phyloP scores from a whole-genome alignment of 768 basidiomycete genomes.

The Leccinum truebloodii region DNA sequence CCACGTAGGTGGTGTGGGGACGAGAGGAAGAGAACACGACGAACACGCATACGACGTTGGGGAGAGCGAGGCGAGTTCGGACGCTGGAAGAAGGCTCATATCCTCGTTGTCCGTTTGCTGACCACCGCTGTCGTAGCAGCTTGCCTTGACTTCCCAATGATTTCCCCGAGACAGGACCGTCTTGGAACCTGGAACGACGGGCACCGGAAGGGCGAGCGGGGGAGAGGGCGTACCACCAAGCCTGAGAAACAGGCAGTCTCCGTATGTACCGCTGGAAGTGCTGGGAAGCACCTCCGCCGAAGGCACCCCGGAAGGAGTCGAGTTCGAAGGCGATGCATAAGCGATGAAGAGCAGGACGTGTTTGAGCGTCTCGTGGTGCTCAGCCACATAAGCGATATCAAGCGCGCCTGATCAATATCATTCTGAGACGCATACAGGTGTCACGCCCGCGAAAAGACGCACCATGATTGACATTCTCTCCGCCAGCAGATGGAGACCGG shows the following conservation, averaged over 20 bases:
- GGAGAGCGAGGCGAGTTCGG: conserved; percentile 52
- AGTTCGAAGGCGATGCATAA: conserved; percentile 9
- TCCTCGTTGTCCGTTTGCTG: conserved; percentile 29
- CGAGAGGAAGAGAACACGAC: conserved; percentile 75
- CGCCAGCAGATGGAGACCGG: conserved; percentile 16
- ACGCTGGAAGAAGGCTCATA: conserved; percentile 62
- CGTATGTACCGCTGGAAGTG: conserved; percentile 38
- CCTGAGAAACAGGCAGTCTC: conserved; percentile 63
- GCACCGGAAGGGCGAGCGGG: conserved; percentile 56
- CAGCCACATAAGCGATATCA: conserved; percentile 57
- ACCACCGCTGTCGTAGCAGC: conserved; percentile 30
- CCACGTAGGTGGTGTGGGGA: conserved; percentile 48
- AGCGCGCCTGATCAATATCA: conserved; percentile 28
- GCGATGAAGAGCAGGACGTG: conserved; percentile 77
- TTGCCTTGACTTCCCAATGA: conserved; percentile 75
- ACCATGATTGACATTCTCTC: conserved; percentile 19
- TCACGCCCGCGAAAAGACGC: conserved; percentile 2
- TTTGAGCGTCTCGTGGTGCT: conserved; percentile 85
- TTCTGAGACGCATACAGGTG: conserved; percentile 2
- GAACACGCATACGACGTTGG: conserved; percentile 76
- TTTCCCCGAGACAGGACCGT: conserved; percentile 53
- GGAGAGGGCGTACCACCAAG: conserved; percentile 58
- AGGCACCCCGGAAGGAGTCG: conserved; percentile 45
- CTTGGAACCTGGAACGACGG: conserved; percentile 59
- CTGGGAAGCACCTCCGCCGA: conserved; percentile 64